These are phyloP conservation scores for Colletotrichum liriopes DNA, from an alignment of 2,329 filamentous ascomycete genomes.

Conservation along the genomic window DNA sequence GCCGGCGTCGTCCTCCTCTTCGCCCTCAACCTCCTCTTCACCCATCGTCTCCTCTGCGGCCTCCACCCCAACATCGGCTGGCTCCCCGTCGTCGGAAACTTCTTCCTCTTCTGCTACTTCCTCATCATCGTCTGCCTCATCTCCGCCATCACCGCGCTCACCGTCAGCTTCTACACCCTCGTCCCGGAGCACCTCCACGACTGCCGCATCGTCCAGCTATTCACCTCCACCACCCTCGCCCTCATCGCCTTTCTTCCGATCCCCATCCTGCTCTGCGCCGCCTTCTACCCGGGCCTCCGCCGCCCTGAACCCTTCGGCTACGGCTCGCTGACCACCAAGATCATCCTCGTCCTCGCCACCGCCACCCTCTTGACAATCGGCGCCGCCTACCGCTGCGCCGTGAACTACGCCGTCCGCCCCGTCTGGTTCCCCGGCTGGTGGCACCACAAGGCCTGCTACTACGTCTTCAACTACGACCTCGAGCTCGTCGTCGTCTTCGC, in stretches of 20 bases:
- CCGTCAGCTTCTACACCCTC: slow-evolving; percentile 79
- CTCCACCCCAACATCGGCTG: slow-evolving; percentile 81
- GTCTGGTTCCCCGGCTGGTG: slow-evolving; percentile 74
- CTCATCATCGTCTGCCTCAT: slow-evolving; percentile 73
- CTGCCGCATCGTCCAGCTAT: slow-evolving; percentile 77
- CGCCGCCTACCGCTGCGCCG: slow-evolving; percentile 77
- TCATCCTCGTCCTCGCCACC: slow-evolving; percentile 74
- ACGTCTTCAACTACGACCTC: slow-evolving; percentile 83
- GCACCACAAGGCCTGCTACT: slow-evolving; percentile 81
- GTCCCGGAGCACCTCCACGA: slow-evolving; percentile 62
- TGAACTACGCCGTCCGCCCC: slow-evolving; percentile 67
- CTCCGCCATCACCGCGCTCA: slow-evolving; percentile 75
- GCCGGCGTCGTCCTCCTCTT: slow-evolving; percentile 84
- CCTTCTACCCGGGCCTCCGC: slow-evolving; percentile 56
- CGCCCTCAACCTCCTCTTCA: slow-evolving; percentile 83
- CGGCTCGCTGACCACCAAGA: slow-evolving; percentile 78
- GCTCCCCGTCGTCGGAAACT: slow-evolving; percentile 65
- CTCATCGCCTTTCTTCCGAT: slow-evolving; percentile 75
- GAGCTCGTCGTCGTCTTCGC: slow-evolving; percentile 80
- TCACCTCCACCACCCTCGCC: slow-evolving; percentile 75
- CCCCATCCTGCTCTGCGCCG: slow-evolving; percentile 63
- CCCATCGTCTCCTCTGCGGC: slow-evolving; percentile 82
- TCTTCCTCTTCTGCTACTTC: slow-evolving; percentile 72
- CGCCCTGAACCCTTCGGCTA: slow-evolving; percentile 68
- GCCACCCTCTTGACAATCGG: slow-evolving; percentile 76